Base-by-base conservation (phyloP, 2,329 filamentous ascomycete genomes). In the Fusarium keratoplasticum region DNA sequence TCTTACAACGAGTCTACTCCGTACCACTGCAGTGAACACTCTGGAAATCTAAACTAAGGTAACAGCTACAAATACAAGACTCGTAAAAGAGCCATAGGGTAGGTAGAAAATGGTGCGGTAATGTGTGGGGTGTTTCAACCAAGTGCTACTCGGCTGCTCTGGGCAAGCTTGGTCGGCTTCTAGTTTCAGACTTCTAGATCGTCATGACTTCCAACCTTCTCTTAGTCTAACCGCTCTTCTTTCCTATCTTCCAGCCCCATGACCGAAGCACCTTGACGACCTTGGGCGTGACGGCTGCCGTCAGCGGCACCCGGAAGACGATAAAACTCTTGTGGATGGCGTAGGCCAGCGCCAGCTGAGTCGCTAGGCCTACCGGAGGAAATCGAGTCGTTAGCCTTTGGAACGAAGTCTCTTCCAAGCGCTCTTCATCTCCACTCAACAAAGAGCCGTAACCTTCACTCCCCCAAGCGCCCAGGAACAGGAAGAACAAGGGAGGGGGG, bases 251-350 rank as follows among this genome's bases (percentile, higher is more conserved):
- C 92, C 94, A 98, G 6, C 96, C 96, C 95, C 96, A 98, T 14
- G 90, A 89, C 73, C 96, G 88, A 31, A 99, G 86, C 14, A 91
- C 90, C 84, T 95, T 97, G 79, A 98, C 96, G n/a, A 98, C 92
- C 84, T 97, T 98, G 2, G 96, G 96, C 10, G 94, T 95, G 36
- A 98, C 88, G 4, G 95, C 96, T 14, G 94, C 95, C 1, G 96
- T 96, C 73, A 98, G 85, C 10, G 96, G 96, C 11, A 99, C 95
- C n/a, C 96, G 91, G 75, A 98, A 83, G 83, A 99, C 98, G 79
- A 99, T 98, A 83, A 98, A 95, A 77, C 94, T 97, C 86, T 99
- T 99, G 87, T 99, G 96, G 67, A 99, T 94, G 31, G 96, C 96
- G 80, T 99, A 99, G 14, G 96, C 96, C 58, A 99, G 89, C 18